Conservation (phyloP, 2,329 filamentous ascomycete genomes). For the Beauveria scarabaeidicola region DNA sequence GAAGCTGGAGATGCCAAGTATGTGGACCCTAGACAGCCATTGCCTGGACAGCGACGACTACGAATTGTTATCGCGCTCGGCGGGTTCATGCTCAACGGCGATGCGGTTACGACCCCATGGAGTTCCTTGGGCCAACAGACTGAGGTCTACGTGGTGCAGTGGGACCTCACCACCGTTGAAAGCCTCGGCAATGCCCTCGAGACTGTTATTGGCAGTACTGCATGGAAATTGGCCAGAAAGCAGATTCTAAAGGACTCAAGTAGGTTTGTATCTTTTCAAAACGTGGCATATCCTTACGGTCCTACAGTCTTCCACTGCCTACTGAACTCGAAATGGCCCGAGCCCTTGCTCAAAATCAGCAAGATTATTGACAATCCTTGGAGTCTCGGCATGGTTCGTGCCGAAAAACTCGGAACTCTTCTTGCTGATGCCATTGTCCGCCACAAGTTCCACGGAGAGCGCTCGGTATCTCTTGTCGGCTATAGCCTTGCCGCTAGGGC, state of each 20-base stretch:
- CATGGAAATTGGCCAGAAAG: slow-evolving; percentile 61
- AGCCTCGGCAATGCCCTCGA: slow-evolving; percentile 73
- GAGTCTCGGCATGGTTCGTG: slow-evolving; percentile 64
- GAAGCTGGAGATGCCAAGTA: slow-evolving; percentile 32
- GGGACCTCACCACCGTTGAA: slow-evolving; percentile 69
- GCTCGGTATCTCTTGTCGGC: slow-evolving; percentile 70
- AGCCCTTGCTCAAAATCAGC: slow-evolving; percentile 56
- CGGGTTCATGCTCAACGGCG: slow-evolving; percentile 69
- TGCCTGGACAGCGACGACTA: slow-evolving; percentile 56
- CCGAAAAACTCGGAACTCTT: slow-evolving; percentile 62
- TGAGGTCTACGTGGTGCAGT: slow-evolving; percentile 76
- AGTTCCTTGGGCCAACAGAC: slow-evolving; percentile 60
- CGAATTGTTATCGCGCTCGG: slow-evolving; percentile 76
- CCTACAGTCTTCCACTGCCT: slow-evolving; percentile 44
- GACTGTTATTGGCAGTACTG: slow-evolving; percentile 66
- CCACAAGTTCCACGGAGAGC: slow-evolving; percentile 67
- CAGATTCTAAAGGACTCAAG: slow-evolving; percentile 39
- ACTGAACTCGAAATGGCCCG: slow-evolving; percentile 53
- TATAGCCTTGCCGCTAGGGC: slow-evolving; percentile 76
- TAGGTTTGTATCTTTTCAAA: slow-evolving; percentile 24
- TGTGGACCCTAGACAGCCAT: slow-evolving; percentile 41
- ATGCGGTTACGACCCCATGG: slow-evolving; percentile 68
- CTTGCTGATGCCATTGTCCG: slow-evolving; percentile 77
- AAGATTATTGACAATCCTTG: slow-evolving; percentile 77
- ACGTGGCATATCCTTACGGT: slow-evolving; percentile 10